These are phyloP conservation scores for Coemansia sp. DNA, from an alignment of 192 early-diverging fungal species.

Conservation along the genomic window DNA sequence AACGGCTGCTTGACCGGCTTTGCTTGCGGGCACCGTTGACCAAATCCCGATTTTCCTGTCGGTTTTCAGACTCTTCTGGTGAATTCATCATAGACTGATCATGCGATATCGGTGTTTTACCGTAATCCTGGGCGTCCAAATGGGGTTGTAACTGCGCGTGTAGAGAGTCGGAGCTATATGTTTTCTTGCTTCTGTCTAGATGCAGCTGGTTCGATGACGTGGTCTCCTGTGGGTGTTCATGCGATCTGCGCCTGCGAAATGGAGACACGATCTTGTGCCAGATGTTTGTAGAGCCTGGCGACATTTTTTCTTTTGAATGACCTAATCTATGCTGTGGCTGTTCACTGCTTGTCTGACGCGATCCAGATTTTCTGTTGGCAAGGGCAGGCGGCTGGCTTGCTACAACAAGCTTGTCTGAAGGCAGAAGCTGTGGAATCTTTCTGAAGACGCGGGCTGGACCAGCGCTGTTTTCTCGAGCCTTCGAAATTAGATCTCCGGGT, in stretches of 20 bases:
- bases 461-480: slow-evolving; percentile 3
- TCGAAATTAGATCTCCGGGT: slow-evolving; percentile 7
- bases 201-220: neutral
- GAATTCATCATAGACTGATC: neutral
- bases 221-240: neutral
- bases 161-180: neutral
- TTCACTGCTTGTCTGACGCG: neutral
- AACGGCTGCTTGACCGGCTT: neutral
- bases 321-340: neutral
- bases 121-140: neutral
- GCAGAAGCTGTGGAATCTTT: neutral
- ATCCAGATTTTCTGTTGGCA: neutral
- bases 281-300: neutral
- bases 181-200: neutral
- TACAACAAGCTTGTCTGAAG: neutral
- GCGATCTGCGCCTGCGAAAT: slow-evolving; percentile 2
- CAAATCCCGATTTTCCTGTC: neutral
- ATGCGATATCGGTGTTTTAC: neutral
- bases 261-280: slow-evolving; percentile 7
- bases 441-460: slow-evolving; percentile 20
- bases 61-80: neutral
- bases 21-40: neutral
- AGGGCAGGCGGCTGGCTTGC: neutral
- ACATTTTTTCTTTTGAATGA: neutral
- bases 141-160: neutral